A percentile compares a stretch with the other conserved stretches of the same genome.
These are phyloP conservation scores for Selaginella moellendorffii DNA, from an alignment of 75 land plant species.

Conservation along the genomic window DNA sequence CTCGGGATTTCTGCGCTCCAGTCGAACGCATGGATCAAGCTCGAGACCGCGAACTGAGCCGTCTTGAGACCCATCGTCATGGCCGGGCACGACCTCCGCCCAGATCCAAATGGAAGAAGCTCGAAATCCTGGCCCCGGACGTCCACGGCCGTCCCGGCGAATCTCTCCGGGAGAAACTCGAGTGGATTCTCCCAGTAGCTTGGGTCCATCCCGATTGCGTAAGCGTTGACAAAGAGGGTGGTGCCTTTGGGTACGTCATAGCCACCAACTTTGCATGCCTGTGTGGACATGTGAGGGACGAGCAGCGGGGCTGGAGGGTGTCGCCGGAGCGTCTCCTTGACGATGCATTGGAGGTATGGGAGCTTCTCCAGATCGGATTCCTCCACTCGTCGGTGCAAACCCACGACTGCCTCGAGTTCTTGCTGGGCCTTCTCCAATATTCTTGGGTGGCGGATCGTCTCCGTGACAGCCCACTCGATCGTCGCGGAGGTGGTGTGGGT, in stretches of 20 bases:
- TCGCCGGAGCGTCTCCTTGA: slow-evolving; percentile 23
- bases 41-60: too few species aligned
- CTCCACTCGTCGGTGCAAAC: slow-evolving; percentile 12
- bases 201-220: slow-evolving; percentile 22
- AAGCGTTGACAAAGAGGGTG: slow-evolving; percentile 25
- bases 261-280: slow-evolving; percentile 24
- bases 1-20: too few species aligned
- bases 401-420: slow-evolving; percentile 21
- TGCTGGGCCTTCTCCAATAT: slow-evolving; percentile 15
- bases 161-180: slow-evolving; percentile 33
- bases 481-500: slow-evolving; percentile 23
- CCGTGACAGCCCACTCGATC: slow-evolving; percentile 29
- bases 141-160: background rate
- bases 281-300: slow-evolving; percentile 24
- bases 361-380: slow-evolving; percentile 22
- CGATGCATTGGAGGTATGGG: slow-evolving; percentile 19
- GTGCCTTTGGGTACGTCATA: slow-evolving; percentile 21
- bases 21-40: too few species aligned
- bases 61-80: too few species aligned
- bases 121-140: too few species aligned
- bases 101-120: too few species aligned
- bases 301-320: slow-evolving; percentile 21
- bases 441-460: slow-evolving; percentile 24
- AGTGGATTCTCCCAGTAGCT: slow-evolving; percentile 18
- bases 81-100: too few species aligned